Conservation (phyloP, 805 yeast genomes). For the Cyberlindnera americana region DNA sequence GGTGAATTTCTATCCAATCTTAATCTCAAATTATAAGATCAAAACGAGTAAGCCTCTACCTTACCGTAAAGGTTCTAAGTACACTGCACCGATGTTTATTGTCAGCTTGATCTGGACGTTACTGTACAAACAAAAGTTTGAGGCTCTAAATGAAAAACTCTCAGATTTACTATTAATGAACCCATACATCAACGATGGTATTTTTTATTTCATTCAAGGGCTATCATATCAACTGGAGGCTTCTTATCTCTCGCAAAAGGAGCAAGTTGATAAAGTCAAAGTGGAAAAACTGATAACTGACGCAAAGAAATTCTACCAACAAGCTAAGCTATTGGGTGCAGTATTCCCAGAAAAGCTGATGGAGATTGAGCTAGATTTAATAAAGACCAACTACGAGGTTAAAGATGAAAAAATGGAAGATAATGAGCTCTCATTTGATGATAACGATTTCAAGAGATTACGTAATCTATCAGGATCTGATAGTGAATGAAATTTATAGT, state of each 20-base stretch:
- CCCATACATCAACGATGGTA: conserved; percentile 25
- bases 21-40: background rate
- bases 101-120: conserved; percentile 22
- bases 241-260: background rate
- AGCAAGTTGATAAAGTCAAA: conserved; percentile 4
- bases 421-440: background rate
- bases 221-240: conserved; percentile 24
- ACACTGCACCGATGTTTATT: conserved; percentile 15
- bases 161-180: conserved; percentile 12
- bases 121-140: conserved; percentile 19
- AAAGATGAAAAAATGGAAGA: too few species aligned
- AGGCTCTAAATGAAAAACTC: conserved; percentile 18
- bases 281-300: conserved; percentile 15
- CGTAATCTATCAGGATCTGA: background rate
- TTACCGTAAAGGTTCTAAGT: conserved; percentile 15
- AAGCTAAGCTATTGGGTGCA: conserved; percentile 15
- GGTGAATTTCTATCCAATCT: conserved; percentile 10
- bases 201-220: conserved; percentile 25
- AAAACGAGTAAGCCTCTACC: conserved; percentile 7
- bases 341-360: conserved; percentile 21
- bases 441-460: background rate
- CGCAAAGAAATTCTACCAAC: conserved; percentile 12
- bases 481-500: background rate
- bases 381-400: conserved; percentile 12
- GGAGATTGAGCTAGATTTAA: conserved; percentile 12